These are phyloP conservation scores for Favolaschia claudopus DNA, from an alignment of 768 basidiomycete species.

Conservation along the genomic window DNA sequence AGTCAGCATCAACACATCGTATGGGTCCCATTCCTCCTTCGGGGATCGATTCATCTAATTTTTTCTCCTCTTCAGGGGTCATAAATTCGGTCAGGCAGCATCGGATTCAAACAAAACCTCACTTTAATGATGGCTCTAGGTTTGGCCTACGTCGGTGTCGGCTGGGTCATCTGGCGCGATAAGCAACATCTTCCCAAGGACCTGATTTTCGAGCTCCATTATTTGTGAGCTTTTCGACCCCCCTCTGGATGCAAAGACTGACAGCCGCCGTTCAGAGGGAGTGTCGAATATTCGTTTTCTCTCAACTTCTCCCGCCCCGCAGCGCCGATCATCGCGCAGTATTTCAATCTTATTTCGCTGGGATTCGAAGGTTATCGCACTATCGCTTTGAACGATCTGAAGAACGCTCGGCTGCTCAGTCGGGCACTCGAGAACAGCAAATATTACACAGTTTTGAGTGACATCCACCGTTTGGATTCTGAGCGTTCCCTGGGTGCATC, in stretches of 20 bases:
- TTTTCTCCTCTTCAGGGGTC: constrained; percentile 53
- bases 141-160: constrained; percentile 61
- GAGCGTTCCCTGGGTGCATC: constrained; percentile 27
- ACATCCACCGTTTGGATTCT: constrained; percentile 57
- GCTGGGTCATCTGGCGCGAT: constrained; percentile 75
- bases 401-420: constrained; percentile 69
- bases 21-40: constrained; percentile 26
- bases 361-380: constrained; percentile 64
- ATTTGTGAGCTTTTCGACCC: constrained; percentile 34
- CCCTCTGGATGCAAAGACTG: neutral
- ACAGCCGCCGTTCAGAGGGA: constrained; percentile 35
- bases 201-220: constrained; percentile 74
- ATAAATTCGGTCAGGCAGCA: constrained; percentile 67
- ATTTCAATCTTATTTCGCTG: constrained; percentile 69
- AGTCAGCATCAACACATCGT: constrained; percentile 66
- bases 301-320: constrained; percentile 70
- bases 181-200: constrained; percentile 71
- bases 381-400: constrained; percentile 57
- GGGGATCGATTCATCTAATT: constrained; percentile 57
- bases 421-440: constrained; percentile 65
- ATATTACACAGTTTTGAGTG: constrained; percentile 61
- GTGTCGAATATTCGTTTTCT: constrained; percentile 79
- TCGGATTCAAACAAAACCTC: no score
- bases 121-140: constrained; percentile 16
- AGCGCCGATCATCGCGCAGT: constrained; percentile 68